A percentile compares a stretch with the other conserved stretches of the same genome.
phyloP scores from a whole-genome alignment of 2,329 filamentous ascomycete genomes.

The Chrysosphaeria jannelii region DNA sequence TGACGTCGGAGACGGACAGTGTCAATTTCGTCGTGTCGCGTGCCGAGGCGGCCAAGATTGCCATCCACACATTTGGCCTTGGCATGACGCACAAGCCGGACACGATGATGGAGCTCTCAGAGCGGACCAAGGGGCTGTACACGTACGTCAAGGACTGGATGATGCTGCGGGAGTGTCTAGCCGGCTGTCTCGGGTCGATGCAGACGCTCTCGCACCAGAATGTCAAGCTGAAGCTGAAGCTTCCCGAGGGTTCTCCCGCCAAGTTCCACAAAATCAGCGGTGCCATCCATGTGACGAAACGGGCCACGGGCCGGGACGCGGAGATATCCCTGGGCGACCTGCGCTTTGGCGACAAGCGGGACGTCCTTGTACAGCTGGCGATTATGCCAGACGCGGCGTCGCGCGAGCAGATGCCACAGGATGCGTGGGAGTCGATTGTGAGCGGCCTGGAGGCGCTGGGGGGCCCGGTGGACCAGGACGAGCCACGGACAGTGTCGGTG shows the following conservation, averaged over 20 bases:
- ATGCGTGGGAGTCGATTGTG: slow-evolving; percentile 91
- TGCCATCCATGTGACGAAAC: slow-evolving; percentile 83
- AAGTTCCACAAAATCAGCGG: slow-evolving; percentile 98
- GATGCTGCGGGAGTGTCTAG: slow-evolving; percentile 93
- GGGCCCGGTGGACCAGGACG: slow-evolving; percentile 61
- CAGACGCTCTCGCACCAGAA: slow-evolving; percentile 96
- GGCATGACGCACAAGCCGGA: slow-evolving; percentile 95
- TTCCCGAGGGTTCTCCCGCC: slow-evolving; percentile 86
- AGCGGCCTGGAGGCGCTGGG: slow-evolving; percentile 83
- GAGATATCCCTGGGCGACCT: slow-evolving; percentile 80
- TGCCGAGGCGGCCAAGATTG: slow-evolving; percentile 89
- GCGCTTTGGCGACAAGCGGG: slow-evolving; percentile 78
- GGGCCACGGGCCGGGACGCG: slow-evolving; percentile 76
- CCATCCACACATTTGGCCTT: slow-evolving; percentile 86
- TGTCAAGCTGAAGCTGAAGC: slow-evolving; percentile 73
- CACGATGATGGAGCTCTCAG: slow-evolving; percentile 93
- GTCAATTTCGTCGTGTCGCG: slow-evolving; percentile 94
- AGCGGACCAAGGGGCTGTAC: slow-evolving; percentile 83
- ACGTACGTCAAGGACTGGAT: slow-evolving; percentile 99
- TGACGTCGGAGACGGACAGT: slow-evolving; percentile 75
- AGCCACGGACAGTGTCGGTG: slow-evolving; percentile 54
- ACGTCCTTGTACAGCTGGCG: slow-evolving; percentile 78
- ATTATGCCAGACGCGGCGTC: slow-evolving; percentile 63
- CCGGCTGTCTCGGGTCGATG: slow-evolving; percentile 69
- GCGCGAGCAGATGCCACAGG: slow-evolving; percentile 65